Evolutionary conservation across 2,329 filamentous ascomycete species (phyloP), one percentile per base, ranked within the genome.

Genomic region (Cordyceps farinosa): DNA sequence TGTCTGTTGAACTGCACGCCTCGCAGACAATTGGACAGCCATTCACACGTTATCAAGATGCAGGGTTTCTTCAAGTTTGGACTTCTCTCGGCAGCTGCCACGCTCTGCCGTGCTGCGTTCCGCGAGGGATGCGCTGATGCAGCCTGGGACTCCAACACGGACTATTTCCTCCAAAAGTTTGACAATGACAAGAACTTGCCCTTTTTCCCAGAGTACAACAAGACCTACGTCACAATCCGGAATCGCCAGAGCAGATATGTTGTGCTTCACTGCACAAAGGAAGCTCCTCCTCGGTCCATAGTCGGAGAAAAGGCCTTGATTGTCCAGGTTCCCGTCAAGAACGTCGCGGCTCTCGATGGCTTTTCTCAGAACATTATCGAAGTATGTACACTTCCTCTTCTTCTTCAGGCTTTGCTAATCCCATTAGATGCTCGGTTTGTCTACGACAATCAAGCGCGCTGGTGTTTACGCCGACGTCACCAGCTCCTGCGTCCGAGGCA

Each of bases 241-340:
- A 64, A 64, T 27, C 58, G 62, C 3, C 62, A 64, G 57, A 6
- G 44, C 3, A 53, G 62, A 32, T 53, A 61, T 13, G 62, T 64
- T n/a, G 57, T 64, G 34, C 50, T 64, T 36, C 58, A 64, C 50
- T 64, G 62, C 58, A 61, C 57, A 32, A 64, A 64, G 7, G 42
- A 64, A 8, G 57, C 62, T 17, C 62, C 62, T 5, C 62, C 62
- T 1, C 29, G 40, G 34, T 64, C 62, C n/a, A 11, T 61, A 1
- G 62, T 64, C 1, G 62, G 62, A 5, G 58, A 64, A 4, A 36
- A 47, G 1, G 48, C 62, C 11, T n/a, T 64, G 57, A 50, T 62
- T 7, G 34, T 64, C 6, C 59, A 64, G 22, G 62, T 61, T 9
- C 62, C 62, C 3, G 62, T 64, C 34, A 54, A 54, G 40, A 64